A percentile compares a stretch with the other conserved stretches of the same genome.
Evolutionary conservation across 306 rosid genomes (phyloP).

Genomic region (Hylodesmum podocarpum): DNA sequence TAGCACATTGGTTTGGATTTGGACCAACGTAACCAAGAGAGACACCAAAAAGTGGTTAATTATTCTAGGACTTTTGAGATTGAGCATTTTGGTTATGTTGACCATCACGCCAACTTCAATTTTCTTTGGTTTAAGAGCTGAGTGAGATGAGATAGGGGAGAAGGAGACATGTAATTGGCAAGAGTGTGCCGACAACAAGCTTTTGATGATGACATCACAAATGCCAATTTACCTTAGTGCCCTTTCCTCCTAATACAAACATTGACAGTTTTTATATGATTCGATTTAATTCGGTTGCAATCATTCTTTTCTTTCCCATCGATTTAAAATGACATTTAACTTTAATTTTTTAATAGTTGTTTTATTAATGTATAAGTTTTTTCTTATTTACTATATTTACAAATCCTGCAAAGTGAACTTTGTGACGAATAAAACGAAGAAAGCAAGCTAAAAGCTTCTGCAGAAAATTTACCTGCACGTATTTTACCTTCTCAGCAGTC

Average conservation of each 20-base stretch:
- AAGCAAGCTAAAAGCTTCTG: neutral
- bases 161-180: neutral
- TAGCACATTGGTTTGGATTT: conserved; percentile 40
- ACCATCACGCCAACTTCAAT: neutral
- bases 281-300: neutral
- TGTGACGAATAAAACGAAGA: neutral
- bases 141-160: neutral
- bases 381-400: too few species aligned
- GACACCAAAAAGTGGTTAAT: conserved; percentile 12
- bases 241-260: neutral
- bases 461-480: conserved; percentile 57
- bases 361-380: too few species aligned
- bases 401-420: neutral
- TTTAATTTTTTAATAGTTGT: too few species aligned
- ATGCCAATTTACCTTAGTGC: conserved; percentile 26
- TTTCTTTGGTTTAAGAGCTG: neutral
- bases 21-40: conserved; percentile 34
- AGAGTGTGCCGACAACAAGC: neutral
- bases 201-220: neutral
- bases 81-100: conserved; percentile 15
- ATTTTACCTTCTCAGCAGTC: conserved; percentile 65
- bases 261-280: neutral
- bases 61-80: conserved; percentile 14
- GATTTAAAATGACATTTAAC: too few species aligned
- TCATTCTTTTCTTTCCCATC: neutral